Conservation (phyloP, 2,329 filamentous ascomycete genomes). For the Xylariales sp. region DNA sequence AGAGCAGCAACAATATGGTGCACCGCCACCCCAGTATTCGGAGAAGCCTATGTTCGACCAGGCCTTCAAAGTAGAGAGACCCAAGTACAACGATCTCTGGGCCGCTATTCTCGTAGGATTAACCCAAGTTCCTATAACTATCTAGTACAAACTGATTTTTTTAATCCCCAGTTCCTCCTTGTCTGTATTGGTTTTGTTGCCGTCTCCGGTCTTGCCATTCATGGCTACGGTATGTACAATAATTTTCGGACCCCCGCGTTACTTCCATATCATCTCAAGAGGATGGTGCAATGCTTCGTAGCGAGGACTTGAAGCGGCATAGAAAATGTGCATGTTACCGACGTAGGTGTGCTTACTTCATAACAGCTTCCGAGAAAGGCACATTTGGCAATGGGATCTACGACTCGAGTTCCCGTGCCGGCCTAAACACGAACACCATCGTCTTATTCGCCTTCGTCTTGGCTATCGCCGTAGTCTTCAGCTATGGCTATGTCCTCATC, state of each 20-base stretch:
- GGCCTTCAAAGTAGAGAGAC: constrained; percentile 81
- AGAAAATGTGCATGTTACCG: not conserved
- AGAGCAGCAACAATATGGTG: constrained; percentile 32
- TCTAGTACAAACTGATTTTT: constrained; percentile 21
- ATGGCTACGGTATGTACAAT: constrained; percentile 71
- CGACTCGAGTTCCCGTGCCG: constrained; percentile 70
- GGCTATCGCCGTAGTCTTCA: constrained; percentile 77
- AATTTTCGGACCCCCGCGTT: not conserved
- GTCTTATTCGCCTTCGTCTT: constrained; percentile 86
- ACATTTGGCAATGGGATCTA: constrained; percentile 81
- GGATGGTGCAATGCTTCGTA: not conserved
- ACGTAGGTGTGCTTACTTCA: constrained; percentile 24
- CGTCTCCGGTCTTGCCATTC: constrained; percentile 79
- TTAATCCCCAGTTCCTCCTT: constrained; percentile 67
- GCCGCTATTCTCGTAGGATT: constrained; percentile 77
- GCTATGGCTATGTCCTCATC: constrained; percentile 79
- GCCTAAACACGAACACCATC: constrained; percentile 84
- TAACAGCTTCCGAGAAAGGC: constrained; percentile 61
- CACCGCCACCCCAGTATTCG: constrained; percentile 29
- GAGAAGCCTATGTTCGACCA: constrained; percentile 77
- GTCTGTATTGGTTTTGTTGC: constrained; percentile 79
- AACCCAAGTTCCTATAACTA: not conserved
- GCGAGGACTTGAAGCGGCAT: constrained; percentile 10
- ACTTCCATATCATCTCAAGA: not conserved
- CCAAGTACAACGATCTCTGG: constrained; percentile 94